Conservation (phyloP, 2,329 filamentous ascomycete species). For the Penicillium vulpinum region DNA sequence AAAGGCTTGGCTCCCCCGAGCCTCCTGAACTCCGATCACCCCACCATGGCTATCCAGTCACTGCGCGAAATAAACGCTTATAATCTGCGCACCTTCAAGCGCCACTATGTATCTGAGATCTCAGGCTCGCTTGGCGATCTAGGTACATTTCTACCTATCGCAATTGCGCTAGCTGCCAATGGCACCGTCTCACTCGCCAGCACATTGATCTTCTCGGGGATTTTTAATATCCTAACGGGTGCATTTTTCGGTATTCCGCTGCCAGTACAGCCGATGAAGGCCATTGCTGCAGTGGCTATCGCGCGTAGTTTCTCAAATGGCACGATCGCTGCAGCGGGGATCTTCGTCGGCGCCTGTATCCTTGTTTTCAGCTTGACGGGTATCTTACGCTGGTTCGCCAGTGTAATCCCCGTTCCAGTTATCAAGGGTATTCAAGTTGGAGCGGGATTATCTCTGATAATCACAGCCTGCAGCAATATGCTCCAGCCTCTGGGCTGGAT, state of each 20-base stretch:
- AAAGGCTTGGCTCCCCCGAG: constrained; percentile 1
- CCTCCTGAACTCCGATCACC: neutral
- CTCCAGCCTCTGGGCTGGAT: constrained; percentile 70
- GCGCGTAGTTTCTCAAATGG: constrained; percentile 64
- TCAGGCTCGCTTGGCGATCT: constrained; percentile 87
- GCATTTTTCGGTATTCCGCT: constrained; percentile 81
- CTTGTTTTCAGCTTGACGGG: constrained; percentile 77
- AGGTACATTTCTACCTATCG: constrained; percentile 83
- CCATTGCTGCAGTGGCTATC: constrained; percentile 89
- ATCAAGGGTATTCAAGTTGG: constrained; percentile 95
- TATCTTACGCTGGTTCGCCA: constrained; percentile 70
- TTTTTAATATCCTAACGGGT: constrained; percentile 84
- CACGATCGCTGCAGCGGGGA: constrained; percentile 77
- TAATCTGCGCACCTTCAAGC: constrained; percentile 58
- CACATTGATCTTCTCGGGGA: constrained; percentile 83
- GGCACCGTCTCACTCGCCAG: constrained; percentile 76
- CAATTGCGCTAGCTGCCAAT: constrained; percentile 79
- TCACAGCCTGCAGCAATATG: constrained; percentile 71
- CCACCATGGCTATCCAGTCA: constrained; percentile 26
- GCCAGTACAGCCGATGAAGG: constrained; percentile 87
- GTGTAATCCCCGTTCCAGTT: constrained; percentile 78
- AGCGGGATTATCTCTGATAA: constrained; percentile 77
- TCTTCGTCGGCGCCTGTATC: constrained; percentile 73
- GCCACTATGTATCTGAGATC: constrained; percentile 68
- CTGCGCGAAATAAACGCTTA: constrained; percentile 39